phyloP scores from a whole-genome alignment of 2,329 filamentous ascomycete species.

The Didymella arachidicola region DNA sequence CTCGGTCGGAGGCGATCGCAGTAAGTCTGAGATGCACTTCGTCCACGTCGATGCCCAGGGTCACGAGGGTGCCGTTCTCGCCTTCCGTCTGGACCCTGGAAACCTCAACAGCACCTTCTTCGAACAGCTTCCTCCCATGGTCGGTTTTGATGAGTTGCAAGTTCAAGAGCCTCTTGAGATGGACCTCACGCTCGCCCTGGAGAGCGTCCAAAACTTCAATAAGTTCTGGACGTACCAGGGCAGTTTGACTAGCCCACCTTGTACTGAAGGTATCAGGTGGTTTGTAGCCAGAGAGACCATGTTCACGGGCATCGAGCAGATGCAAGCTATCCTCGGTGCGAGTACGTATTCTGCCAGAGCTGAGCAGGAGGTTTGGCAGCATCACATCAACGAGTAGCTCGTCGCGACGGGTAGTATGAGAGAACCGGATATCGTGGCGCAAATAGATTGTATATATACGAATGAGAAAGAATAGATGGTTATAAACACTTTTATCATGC shows the following conservation, averaged over 20 bases:
- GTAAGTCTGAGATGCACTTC: slow-evolving; percentile 59
- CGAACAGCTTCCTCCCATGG: slow-evolving; percentile 53
- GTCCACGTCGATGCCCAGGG: slow-evolving; percentile 57
- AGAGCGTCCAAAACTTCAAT: slow-evolving; percentile 51
- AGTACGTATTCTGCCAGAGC: slow-evolving; percentile 56
- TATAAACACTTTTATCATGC: not conserved
- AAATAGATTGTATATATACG: not conserved
- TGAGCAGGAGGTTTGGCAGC: slow-evolving; percentile 58
- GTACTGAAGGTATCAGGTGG: slow-evolving; percentile 57
- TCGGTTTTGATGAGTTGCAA: slow-evolving; percentile 50
- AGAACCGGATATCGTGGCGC: not conserved
- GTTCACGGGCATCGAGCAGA: slow-evolving; percentile 56
- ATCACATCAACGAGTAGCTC: slow-evolving; percentile 54
- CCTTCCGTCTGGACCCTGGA: slow-evolving; percentile 57
- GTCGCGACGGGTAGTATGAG: not conserved
- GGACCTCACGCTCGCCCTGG: slow-evolving; percentile 46
- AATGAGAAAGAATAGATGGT: not conserved
- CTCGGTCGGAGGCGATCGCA: slow-evolving; percentile 53
- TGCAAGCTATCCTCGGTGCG: slow-evolving; percentile 56
- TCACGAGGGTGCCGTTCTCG: slow-evolving; percentile 56
- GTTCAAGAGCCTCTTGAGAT: slow-evolving; percentile 33
- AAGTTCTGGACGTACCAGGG: slow-evolving; percentile 61
- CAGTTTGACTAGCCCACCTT: slow-evolving; percentile 59
- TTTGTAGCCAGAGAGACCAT: slow-evolving; percentile 55
- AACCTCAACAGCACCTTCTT: slow-evolving; percentile 52